phyloP scores from a whole-genome alignment of 2,329 filamentous ascomycete species.

The Sphaceloma murrayae region DNA sequence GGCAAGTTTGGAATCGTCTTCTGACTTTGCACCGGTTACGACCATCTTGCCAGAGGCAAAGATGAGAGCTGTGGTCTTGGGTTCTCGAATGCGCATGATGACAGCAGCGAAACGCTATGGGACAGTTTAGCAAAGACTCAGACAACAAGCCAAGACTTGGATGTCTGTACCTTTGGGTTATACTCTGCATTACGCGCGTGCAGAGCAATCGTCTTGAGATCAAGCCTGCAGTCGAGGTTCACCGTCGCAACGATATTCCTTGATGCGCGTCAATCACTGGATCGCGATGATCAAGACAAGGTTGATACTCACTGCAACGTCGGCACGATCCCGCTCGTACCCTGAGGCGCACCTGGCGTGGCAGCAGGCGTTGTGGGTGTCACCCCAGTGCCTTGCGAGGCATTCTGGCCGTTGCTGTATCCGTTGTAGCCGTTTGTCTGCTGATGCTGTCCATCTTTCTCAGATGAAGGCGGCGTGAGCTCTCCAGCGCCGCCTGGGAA shows the following conservation, averaged over 20 bases:
- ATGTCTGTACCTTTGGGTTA: slow-evolving; percentile 74
- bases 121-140: slow-evolving; percentile 36
- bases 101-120: slow-evolving; percentile 91
- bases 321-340: slow-evolving; percentile 81
- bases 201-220: slow-evolving; percentile 96
- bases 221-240: slow-evolving; percentile 92
- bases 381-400: slow-evolving; percentile 59
- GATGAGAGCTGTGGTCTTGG: slow-evolving; percentile 95
- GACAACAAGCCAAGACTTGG: slow-evolving; percentile 17
- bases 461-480: slow-evolving; percentile 67
- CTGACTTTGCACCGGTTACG: slow-evolving; percentile 54
- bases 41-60: slow-evolving; percentile 99
- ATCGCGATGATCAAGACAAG: slow-evolving; percentile 26
- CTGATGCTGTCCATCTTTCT: slow-evolving; percentile 53
- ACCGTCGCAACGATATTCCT: slow-evolving; percentile 99
- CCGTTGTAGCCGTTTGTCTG: slow-evolving; percentile 42
- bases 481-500: slow-evolving; percentile 80
- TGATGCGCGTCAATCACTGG: slow-evolving; percentile 39
- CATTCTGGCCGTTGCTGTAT: slow-evolving; percentile 37
- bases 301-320: slow-evolving; percentile 86
- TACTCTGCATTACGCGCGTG: slow-evolving; percentile 98
- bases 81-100: slow-evolving; percentile 99
- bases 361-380: slow-evolving; percentile 84
- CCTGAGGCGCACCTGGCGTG: slow-evolving; percentile 72
- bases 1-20: slow-evolving; percentile 94